Evolutionary conservation across 768 basidiomycete genomes (phyloP).

Genomic region (Brasilioporus rufonigricans): DNA sequence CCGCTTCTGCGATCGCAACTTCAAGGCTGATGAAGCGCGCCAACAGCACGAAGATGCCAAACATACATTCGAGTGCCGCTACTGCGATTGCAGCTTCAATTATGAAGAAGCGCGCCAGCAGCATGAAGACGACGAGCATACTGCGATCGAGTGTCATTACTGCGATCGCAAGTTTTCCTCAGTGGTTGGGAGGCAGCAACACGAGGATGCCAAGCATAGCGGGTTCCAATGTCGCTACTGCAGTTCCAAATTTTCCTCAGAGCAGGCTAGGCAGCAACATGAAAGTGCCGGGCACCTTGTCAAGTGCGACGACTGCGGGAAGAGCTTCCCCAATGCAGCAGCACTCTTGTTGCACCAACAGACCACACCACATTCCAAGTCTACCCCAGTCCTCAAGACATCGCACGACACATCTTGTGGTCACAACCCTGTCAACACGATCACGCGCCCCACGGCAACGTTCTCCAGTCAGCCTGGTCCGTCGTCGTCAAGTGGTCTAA

Average conservation of each 20-base stretch:
- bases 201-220: conserved; percentile 9
- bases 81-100: neutral
- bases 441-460: neutral
- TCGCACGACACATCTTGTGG: conserved; percentile 8
- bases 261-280: conserved; percentile 6
- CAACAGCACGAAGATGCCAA: conserved; percentile 9
- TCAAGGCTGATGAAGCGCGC: neutral
- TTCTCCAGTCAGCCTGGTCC: neutral
- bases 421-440: neutral
- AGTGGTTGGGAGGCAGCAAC: conserved; percentile 2
- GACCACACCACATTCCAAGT: neutral
- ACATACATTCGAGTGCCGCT: conserved; percentile 1
- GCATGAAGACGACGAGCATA: neutral
- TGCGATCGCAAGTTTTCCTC: conserved; percentile 2
- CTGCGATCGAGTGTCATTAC: conserved; percentile 1
- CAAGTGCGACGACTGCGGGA: neutral
- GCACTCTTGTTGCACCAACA: neutral
- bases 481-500: neutral
- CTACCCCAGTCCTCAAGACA: neutral
- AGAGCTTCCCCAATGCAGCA: neutral
- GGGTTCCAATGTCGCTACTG: conserved; percentile 12
- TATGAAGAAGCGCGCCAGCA: neutral
- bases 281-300: conserved; percentile 4
- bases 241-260: conserved; percentile 4
- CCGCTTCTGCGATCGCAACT: conserved; percentile 5